Conservation (phyloP, 306 rosid genomes). For the Inga laurina region DNA sequence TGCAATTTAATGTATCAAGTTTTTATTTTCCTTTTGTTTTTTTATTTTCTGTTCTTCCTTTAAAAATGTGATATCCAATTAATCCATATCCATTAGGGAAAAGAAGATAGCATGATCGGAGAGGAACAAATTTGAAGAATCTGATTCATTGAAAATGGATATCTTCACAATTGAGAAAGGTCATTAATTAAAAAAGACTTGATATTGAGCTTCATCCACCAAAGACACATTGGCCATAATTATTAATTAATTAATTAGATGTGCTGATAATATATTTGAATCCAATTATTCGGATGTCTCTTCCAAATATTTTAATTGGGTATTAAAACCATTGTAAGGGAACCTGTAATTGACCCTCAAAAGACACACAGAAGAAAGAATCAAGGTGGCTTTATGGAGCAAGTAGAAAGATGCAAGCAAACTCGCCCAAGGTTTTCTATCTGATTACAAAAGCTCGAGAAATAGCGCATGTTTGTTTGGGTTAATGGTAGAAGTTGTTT, state of each 20-base stretch:
- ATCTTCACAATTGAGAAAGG: conserved; percentile 12
- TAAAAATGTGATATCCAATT: not conserved
- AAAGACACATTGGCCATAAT: conserved; percentile 1
- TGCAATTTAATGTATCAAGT: not conserved
- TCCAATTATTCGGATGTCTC: not conserved
- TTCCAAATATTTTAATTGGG: conserved; percentile 19
- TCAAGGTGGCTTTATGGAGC: not conserved
- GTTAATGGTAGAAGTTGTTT: too few species aligned
- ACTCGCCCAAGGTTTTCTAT: too few species aligned
- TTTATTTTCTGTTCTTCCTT: not conserved
- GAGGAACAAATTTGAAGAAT: not conserved
- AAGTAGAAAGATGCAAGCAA: conserved; percentile 11
- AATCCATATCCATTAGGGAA: not conserved
- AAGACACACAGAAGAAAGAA: not conserved
- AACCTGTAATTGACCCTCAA: not conserved
- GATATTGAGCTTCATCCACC: not conserved
- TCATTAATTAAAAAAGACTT: not conserved
- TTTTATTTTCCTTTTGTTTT: not conserved
- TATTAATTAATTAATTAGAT: not conserved
- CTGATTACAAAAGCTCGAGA: too few species aligned
- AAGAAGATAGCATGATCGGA: not conserved
- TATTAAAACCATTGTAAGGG: not conserved
- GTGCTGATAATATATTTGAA: not conserved
- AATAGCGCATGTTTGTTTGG: too few species aligned
- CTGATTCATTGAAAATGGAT: not conserved